Conservation (phyloP, 1,284 basidiomycete species). For the Tylopilus sp. region DNA sequence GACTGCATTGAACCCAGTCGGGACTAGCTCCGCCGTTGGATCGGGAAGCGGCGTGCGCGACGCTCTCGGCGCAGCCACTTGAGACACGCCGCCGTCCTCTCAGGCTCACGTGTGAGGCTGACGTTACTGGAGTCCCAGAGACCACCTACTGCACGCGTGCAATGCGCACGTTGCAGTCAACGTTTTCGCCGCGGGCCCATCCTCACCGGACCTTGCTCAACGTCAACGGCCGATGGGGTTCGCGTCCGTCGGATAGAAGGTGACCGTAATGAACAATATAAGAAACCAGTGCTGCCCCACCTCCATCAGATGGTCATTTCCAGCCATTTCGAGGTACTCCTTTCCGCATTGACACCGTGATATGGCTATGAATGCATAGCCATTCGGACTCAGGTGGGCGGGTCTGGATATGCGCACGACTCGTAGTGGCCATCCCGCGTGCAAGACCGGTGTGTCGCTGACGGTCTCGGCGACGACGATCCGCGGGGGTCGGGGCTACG, state of each 20-base stretch:
- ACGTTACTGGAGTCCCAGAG: background rate
- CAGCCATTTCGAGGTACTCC: background rate
- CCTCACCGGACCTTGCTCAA: background rate
- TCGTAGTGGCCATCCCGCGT: too few relatives aligned
- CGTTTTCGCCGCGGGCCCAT: background rate
- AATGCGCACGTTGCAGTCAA: background rate
- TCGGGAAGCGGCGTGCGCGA: background rate
- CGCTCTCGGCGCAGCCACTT: background rate
- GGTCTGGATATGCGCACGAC: background rate
- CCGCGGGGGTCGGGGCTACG: background rate
- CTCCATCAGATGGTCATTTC: background rate
- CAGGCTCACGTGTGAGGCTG: background rate
- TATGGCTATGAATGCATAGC: background rate
- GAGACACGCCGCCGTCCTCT: background rate
- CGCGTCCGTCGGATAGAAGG: background rate
- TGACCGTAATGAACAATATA: background rate
- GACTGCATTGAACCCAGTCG: background rate
- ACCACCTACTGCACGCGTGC: background rate
- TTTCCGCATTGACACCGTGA: background rate
- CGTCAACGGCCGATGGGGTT: background rate
- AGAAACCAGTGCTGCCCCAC: background rate
- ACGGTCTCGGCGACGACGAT: background rate
- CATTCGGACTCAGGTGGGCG: background rate
- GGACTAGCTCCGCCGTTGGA: background rate
- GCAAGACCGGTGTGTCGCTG: too few relatives aligned